Conservation (phyloP, 805 yeast genomes). For the Hanseniaspora thailandica region DNA sequence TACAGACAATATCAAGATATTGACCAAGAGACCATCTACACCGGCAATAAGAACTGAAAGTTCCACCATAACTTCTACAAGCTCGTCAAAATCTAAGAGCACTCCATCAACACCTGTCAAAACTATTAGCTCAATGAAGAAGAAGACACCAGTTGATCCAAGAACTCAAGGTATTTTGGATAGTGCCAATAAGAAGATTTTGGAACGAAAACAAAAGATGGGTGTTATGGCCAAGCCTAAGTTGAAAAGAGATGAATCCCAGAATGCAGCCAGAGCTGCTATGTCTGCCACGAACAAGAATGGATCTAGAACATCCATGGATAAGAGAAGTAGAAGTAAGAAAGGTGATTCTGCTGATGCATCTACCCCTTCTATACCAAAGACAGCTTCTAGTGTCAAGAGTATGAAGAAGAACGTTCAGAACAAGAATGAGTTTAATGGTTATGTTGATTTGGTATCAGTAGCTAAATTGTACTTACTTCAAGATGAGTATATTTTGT, state of each 20-base stretch:
- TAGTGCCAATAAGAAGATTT: constrained; percentile 22
- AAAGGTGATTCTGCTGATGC: not conserved
- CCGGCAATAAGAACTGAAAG: constrained; percentile 15
- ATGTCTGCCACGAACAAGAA: not conserved
- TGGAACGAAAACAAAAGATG: constrained; percentile 17
- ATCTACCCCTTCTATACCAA: not conserved
- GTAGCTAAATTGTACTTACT: not conserved
- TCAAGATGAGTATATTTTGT: not conserved
- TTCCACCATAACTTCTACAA: not conserved
- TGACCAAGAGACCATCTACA: constrained; percentile 20
- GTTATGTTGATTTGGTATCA: not conserved
- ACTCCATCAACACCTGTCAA: constrained; percentile 1
- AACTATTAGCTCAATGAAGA: not conserved
- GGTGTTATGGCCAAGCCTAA: constrained; percentile 17
- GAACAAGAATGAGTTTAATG: not conserved
- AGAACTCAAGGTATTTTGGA: constrained; percentile 27
- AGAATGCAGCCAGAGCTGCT: constrained; percentile 19
- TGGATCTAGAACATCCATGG: not conserved
- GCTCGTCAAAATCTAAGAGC: not conserved
- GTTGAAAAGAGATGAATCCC: not conserved
- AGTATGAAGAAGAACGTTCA: not conserved
- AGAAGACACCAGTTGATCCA: constrained; percentile 22
- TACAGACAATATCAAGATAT: constrained; percentile 12
- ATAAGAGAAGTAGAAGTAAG: constrained; percentile 5
- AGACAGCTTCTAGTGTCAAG: not conserved